Evolutionary conservation across 371 early-diverging fungal species (phyloP).

Genomic region (Mucor circinelloides): DNA sequence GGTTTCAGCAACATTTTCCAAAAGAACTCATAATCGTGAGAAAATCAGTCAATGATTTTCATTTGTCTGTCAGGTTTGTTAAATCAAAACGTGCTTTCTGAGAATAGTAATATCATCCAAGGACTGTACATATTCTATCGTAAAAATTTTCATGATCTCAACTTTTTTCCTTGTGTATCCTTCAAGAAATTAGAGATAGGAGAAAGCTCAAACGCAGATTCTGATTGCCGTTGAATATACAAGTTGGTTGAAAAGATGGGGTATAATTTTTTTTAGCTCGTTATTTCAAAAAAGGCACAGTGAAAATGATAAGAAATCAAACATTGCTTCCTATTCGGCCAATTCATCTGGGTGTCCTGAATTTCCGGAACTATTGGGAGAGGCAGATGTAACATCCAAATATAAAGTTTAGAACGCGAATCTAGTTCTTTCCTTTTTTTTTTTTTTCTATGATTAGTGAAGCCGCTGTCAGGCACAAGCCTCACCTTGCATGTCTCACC

Average conservation of each 20-base stretch:
- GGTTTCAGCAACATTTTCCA: background rate
- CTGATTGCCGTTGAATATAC: no score
- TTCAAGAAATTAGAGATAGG: background rate
- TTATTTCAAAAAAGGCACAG: background rate
- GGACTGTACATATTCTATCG: background rate
- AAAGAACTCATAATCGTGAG: background rate
- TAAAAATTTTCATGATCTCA: background rate
- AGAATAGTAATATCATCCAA: background rate
- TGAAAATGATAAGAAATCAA: background rate
- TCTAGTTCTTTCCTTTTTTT: background rate
- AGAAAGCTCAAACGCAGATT: no score
- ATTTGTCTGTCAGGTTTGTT: constrained; percentile 9
- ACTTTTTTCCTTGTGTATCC: background rate
- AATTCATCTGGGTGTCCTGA: background rate
- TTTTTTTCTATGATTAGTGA: background rate
- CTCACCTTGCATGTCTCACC: no score
- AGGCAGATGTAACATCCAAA: background rate
- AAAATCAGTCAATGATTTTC: background rate
- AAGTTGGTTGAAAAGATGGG: background rate
- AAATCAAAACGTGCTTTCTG: constrained; percentile 7
- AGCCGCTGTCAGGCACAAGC: no score
- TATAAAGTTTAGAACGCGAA: background rate
- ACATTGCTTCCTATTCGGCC: background rate
- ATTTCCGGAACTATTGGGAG: background rate
- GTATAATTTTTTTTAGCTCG: background rate